Evolutionary conservation across 164 flowering plant genomes (phyloP).

Genomic region (Dillenia turbinata): DNA sequence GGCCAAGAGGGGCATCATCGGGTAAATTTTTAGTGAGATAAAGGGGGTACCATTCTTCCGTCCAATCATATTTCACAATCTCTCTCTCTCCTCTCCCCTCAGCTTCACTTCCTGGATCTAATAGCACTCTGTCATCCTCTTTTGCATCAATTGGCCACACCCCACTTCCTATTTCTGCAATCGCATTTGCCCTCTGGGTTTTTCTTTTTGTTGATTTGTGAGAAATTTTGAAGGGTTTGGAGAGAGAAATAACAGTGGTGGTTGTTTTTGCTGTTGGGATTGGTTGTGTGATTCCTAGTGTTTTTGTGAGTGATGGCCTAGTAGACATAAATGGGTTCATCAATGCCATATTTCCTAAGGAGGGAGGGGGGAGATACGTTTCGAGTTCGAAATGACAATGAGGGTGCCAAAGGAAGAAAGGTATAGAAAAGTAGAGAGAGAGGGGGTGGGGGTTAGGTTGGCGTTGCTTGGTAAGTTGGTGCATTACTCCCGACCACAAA

Average conservation of each 20-base stretch:
- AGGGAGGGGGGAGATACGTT: background rate
- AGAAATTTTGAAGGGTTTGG: constrained; percentile 1
- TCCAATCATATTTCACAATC: constrained; percentile 75
- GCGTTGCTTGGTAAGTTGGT: background rate
- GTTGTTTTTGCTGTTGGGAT: background rate
- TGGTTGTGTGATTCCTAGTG: background rate
- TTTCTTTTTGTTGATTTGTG: constrained; percentile 3
- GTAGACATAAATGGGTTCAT: constrained; percentile 12
- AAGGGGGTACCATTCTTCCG: constrained; percentile 92
- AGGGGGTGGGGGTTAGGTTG: background rate
- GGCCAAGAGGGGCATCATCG: constrained; percentile 89
- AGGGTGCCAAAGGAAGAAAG: background rate
- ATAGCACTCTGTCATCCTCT: constrained; percentile 27
- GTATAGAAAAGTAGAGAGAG: constrained; percentile 1
- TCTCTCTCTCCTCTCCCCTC: constrained; percentile 27
- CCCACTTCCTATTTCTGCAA: constrained; percentile 21
- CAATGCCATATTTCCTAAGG: constrained; percentile 8
- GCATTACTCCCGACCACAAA: constrained; percentile 11
- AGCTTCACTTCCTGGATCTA: constrained; percentile 25
- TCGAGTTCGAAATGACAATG: background rate
- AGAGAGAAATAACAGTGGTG: constrained; percentile 10
- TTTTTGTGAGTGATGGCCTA: constrained; percentile 8
- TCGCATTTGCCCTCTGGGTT: constrained; percentile 14
- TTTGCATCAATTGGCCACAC: constrained; percentile 10
- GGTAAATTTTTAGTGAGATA: constrained; percentile 74